Evolutionary conservation across 768 basidiomycete genomes (phyloP), one percentile per base, ranked within the genome.

Genomic region (Lactarius pseudohatsudake): DNA sequence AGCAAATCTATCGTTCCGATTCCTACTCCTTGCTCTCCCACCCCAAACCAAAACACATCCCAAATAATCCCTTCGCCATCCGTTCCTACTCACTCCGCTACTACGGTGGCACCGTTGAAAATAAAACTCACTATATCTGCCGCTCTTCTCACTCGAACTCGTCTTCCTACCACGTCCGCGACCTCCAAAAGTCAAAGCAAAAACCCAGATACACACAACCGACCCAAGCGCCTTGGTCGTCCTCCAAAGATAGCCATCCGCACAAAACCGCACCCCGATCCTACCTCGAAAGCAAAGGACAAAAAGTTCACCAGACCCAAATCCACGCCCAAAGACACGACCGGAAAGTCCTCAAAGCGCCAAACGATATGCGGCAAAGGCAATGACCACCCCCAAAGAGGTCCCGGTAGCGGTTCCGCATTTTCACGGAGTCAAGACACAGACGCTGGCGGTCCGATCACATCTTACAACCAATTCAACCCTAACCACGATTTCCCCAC

Each of bases 1-100:
- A 85, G 75, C 77, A n/a, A 73, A 72, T 40, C 38, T 56, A 16
- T 61, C 68, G 28, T 47, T 32, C 45, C 66, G 9, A 38, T 38
- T 47, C 16, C 61, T 61, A 4, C 36, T 28, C 66, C 65, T 22
- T 55, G 61, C 54, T 59, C 28, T 59, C 61, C 41, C 36, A 58
- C 61, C 16, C 53, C 54, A 56, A 50, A 50, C 57, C 64, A 43
- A 60, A 18, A n/a, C 13, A 30, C 61, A 40, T 41, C 73, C 30
- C 59, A 57, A 38, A 9, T 45, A 11, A 34, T 40, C 55, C 54
- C 38, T 56, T 58, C 61, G 28, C 22, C 58, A 11, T 55, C 69
- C 41, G 8, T 54, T 26, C 36, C 54, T 38, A n/a, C 68, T 50
- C 61, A 57, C 16, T 4, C 64, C 22, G 5, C 62, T 22, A 36